Percentiles rank a stretch among this genome's conserved stretches.
phyloP scores from a whole-genome alignment of 2,329 filamentous ascomycete genomes.

The Pseudonectria buxi region DNA sequence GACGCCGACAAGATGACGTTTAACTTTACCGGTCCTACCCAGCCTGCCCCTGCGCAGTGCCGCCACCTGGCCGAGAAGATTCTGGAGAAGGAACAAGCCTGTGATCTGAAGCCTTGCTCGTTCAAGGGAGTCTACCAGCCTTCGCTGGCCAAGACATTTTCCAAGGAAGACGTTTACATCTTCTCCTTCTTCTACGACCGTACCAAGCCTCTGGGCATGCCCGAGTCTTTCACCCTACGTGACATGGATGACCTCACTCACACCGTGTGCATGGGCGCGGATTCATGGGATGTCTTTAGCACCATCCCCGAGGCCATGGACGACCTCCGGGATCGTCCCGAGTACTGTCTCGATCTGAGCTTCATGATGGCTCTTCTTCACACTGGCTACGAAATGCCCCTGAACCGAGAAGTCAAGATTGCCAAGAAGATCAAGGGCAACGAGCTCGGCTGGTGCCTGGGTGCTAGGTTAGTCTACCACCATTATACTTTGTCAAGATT shows the following conservation, averaged over 20 bases:
- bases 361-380: constrained; percentile 93
- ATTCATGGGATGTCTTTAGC: constrained; percentile 73
- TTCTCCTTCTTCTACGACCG: constrained; percentile 99
- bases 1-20: constrained; percentile 55
- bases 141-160: constrained; percentile 83
- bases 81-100: constrained; percentile 77
- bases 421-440: constrained; percentile 98
- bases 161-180: constrained; percentile 86
- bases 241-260: constrained; percentile 82
- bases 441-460: constrained; percentile 95
- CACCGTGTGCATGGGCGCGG: constrained; percentile 75
- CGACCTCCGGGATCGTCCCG: constrained; percentile 74
- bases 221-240: constrained; percentile 87
- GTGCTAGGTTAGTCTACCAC: constrained; percentile 68
- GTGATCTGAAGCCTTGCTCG: constrained; percentile 83
- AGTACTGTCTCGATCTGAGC: constrained; percentile 91
- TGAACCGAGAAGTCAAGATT: constrained; percentile 92
- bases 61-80: constrained; percentile 86
- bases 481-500: background rate
- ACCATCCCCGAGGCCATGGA: constrained; percentile 69
- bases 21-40: constrained; percentile 80
- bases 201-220: constrained; percentile 89
- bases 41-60: constrained; percentile 75
- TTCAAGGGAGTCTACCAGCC: constrained; percentile 98
- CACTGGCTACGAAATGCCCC: constrained; percentile 96